Base-by-base conservation (phyloP, 345 rosid genomes). In the Boechera stricta region DNA sequence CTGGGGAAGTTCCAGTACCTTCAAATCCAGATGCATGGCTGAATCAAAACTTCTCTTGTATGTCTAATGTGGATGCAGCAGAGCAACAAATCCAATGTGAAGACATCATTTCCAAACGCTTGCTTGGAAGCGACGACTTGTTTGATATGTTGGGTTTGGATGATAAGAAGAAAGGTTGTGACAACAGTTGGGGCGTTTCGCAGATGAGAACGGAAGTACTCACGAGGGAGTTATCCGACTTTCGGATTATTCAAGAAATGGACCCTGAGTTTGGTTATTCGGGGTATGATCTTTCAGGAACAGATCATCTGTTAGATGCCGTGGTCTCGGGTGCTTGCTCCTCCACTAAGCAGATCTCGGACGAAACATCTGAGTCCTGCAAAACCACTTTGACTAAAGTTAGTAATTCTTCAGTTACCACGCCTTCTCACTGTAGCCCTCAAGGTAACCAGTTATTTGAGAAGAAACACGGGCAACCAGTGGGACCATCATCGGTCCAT, bases 271-370 rank as follows among this genome's bases (percentile, higher is more conserved):
- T 82, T 51, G 80, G 73, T 69, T 79, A 92, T 38, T 75, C 78
- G 5, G 81, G 76, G 32, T 84, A 81, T 35, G 81, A 78, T 64
- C 59, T 73, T 48, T 82, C 86, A 24, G 86, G 82, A 31, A 67
- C 82, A 21, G 99, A 89, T 75, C 81, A 95, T 86, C 92, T 95
- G 71, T 78, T 95, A 83, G 99, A 95, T 79, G 99, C 99, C 6
- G 96, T 95, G 51, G 97, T 95, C 57, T 86, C 96, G 2, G 82
- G 86, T 74, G 89, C 87, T 28, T 71, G 75, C 32, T 81, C 88
- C 49, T 70, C 78, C 26, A 42, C 87, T 5, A 92, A 90, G 82
- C 97, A 92, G 88, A 82, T 83, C 64, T 86, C 90, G 3, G 92
- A 91, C 53, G 99, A 92, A 32, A 78, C 79, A 58, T 79, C 79